Conservation (phyloP, 345 rosid species). For the Abelmoschus esculentus region DNA sequence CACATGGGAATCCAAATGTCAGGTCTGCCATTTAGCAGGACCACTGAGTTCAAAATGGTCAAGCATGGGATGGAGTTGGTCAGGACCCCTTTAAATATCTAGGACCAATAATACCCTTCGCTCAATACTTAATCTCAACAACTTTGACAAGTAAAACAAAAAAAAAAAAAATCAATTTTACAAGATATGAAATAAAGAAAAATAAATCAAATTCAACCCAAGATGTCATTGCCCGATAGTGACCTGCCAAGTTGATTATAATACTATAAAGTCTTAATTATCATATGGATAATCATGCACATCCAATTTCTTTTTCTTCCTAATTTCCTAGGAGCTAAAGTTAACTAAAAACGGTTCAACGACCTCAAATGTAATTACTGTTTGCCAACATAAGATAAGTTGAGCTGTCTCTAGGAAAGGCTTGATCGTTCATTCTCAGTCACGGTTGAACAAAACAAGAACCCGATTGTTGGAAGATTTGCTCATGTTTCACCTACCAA, state of each 20-base stretch:
- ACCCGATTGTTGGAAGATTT: constrained; percentile 15
- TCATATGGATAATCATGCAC: background rate
- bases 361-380: constrained; percentile 11
- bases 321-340: background rate
- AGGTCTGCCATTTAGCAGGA: constrained; percentile 17
- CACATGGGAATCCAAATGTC: constrained; percentile 30
- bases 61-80: constrained; percentile 8
- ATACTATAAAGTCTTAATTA: background rate
- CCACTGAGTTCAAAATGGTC: constrained; percentile 10
- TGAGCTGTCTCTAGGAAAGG: background rate
- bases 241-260: constrained; percentile 6
- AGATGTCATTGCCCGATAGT: background rate
- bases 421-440: background rate
- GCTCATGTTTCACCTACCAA: constrained; percentile 28
- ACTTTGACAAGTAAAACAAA: background rate
- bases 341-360: constrained; percentile 24
- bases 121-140: background rate
- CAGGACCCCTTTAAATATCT: background rate
- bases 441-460: constrained; percentile 34
- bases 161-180: background rate
- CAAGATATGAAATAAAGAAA: no score
- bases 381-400: background rate
- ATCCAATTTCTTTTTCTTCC: background rate
- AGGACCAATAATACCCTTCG: background rate
- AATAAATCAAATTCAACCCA: background rate